Conservation (phyloP, 176 grass and related monocot genomes). For the Aegilops sharonensis region DNA sequence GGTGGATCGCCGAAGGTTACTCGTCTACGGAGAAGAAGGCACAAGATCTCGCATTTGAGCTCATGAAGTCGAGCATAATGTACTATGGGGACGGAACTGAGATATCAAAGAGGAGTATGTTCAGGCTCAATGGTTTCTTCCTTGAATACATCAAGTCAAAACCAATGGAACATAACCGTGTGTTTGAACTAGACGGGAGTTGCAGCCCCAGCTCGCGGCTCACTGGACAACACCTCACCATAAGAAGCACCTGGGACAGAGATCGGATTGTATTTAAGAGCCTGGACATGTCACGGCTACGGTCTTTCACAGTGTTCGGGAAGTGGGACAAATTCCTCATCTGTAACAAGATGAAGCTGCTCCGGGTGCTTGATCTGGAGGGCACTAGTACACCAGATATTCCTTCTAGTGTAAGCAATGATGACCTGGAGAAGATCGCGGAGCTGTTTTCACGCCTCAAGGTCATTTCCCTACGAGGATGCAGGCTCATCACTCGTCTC, state of each 20-base stretch:
- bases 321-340: background rate
- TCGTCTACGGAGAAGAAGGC: no score
- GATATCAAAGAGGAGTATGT: no score
- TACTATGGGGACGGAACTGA: no score
- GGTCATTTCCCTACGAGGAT: conserved; percentile 7
- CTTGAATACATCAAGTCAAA: no score
- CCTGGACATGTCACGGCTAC: background rate
- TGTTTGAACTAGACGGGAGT: background rate
- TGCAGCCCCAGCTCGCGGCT: background rate
- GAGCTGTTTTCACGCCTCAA: conserved; percentile 4
- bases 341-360: background rate
- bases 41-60: no score
- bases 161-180: no score
- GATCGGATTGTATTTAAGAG: background rate
- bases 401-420: background rate
- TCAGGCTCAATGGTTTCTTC: no score
- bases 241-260: background rate
- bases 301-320: background rate
- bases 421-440: background rate
- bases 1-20: no score
- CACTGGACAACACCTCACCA: background rate
- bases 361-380: conserved; percentile 32
- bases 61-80: no score
- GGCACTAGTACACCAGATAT: background rate
- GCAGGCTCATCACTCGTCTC: background rate